These are phyloP conservation scores for Schwanniomyces polymorphus DNA, from an alignment of 805 yeast genomes.

Conservation along the genomic window DNA sequence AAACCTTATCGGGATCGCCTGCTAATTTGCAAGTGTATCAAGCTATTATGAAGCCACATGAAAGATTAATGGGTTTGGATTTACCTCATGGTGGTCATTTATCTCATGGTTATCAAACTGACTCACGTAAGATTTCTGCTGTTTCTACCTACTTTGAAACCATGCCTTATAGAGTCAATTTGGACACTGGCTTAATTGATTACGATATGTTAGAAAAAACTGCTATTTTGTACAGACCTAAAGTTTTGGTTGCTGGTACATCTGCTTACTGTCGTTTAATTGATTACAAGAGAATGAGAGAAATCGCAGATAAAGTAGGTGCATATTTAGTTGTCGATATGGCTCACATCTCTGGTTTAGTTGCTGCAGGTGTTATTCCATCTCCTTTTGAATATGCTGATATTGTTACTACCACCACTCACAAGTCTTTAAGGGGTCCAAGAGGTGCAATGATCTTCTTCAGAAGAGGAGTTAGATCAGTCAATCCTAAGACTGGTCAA, in stretches of 20 bases:
- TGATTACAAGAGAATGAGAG: constrained; percentile 87
- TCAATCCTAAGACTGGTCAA: constrained; percentile 77
- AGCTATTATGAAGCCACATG: constrained; percentile 85
- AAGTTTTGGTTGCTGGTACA: constrained; percentile 93
- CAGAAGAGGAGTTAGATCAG: constrained; percentile 89
- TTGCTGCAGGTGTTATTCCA: constrained; percentile 91
- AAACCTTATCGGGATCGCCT: constrained; percentile 93
- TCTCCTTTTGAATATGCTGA: constrained; percentile 94
- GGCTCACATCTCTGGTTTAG: constrained; percentile 97
- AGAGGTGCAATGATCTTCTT: constrained; percentile 98
- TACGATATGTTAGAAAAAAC: constrained; percentile 83
- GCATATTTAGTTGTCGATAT: constrained; percentile 92
- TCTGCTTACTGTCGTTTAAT: constrained; percentile 91
- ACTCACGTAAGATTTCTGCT: constrained; percentile 83
- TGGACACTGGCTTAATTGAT: constrained; percentile 86
- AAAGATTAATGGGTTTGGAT: constrained; percentile 95
- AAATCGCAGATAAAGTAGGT: constrained; percentile 89
- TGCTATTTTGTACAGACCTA: constrained; percentile 88
- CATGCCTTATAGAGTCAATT: constrained; percentile 93
- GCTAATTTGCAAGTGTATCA: constrained; percentile 93
- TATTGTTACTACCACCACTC: constrained; percentile 96
- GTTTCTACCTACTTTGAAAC: constrained; percentile 95
- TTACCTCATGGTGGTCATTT: constrained; percentile 98
- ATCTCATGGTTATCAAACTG: constrained; percentile 95
- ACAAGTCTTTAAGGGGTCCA: constrained; percentile 97